Conservation (phyloP, 164 flowering plant species). For the Saururus chinensis region DNA sequence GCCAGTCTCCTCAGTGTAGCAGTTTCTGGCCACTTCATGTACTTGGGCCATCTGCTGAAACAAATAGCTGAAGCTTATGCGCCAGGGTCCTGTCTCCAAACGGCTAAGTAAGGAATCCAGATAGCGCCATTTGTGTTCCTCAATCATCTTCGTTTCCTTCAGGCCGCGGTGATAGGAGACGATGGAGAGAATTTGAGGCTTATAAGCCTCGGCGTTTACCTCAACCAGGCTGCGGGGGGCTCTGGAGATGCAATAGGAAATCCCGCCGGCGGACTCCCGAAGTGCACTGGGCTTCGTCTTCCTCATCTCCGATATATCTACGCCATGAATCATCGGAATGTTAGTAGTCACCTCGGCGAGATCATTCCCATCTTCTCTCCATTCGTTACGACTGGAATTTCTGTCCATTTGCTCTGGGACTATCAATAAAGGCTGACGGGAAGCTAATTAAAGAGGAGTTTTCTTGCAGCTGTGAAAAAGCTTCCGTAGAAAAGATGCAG, state of each 20-base stretch:
- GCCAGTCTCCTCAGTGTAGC: neutral
- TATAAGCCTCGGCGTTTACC: neutral
- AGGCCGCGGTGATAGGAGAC: constrained; percentile 4
- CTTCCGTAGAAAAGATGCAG: no score
- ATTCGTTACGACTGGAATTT: no score
- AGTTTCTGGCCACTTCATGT: neutral
- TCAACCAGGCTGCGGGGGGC: neutral
- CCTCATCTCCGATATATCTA: no score
- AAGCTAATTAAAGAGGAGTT: no score
- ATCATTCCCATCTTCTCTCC: no score
- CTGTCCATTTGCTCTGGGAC: no score
- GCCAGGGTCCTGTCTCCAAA: neutral
- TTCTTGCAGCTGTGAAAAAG: no score
- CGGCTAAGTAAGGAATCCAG: neutral
- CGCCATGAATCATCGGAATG: no score
- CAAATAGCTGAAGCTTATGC: neutral
- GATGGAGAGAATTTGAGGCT: constrained; percentile 4
- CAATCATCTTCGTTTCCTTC: neutral
- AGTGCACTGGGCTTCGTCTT: no score
- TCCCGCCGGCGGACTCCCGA: no score
- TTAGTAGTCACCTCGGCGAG: no score
- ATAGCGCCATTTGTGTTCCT: constrained; percentile 4
- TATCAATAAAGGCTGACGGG: no score
- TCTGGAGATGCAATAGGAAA: neutral
- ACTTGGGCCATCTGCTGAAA: neutral